Conservation (phyloP, 495 filamentous ascomycete species). For the Tetracladium marchalianum region DNA sequence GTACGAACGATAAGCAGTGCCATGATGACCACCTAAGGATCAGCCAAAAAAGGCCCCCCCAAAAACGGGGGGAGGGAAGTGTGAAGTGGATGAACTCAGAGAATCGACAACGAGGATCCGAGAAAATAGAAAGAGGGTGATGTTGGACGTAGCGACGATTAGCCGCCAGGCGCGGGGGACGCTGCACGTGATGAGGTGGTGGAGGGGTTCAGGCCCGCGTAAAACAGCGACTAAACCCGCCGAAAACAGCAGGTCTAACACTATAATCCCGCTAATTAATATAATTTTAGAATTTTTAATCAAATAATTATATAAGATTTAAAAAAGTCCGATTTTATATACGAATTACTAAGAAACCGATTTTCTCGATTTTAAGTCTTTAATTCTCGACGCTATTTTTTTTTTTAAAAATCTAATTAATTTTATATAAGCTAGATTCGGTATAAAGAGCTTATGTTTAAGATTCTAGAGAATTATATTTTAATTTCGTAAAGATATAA, state of each 20-base stretch:
- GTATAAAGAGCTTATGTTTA: no score
- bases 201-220: slow-evolving; percentile 3
- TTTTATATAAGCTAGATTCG: no score
- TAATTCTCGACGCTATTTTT: no score
- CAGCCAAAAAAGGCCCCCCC: background rate
- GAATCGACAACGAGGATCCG: background rate
- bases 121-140: background rate
- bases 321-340: no score
- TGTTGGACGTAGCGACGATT: background rate
- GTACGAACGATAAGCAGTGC: slow-evolving; percentile 1
- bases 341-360: no score
- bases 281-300: background rate
- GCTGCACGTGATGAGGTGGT: background rate
- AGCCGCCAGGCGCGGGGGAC: background rate
- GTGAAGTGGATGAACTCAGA: background rate
- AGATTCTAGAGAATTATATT: no score
- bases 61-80: background rate
- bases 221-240: slow-evolving; percentile 5
- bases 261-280: slow-evolving; percentile 1
- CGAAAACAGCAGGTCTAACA: slow-evolving; percentile 4
- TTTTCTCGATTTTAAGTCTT: no score
- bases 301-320: no score
- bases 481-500: no score
- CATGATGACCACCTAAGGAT: background rate
- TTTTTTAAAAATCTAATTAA: no score